Conservation (phyloP, 2,329 filamentous ascomycete species). For the Tolypocladium album region DNA sequence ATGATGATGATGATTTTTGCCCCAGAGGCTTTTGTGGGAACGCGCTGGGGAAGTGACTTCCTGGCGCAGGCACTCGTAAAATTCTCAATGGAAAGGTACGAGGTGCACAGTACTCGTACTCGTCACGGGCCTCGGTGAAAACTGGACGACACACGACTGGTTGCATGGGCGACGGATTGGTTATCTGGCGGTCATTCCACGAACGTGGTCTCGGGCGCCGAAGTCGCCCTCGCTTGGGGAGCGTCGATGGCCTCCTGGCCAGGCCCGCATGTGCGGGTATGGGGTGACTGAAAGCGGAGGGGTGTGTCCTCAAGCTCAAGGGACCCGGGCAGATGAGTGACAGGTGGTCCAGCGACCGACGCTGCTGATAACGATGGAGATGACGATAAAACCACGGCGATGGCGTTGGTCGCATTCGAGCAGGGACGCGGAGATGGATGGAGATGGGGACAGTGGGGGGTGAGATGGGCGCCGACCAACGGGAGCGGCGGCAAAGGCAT, state of each 20-base stretch:
- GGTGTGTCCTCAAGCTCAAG: not conserved
- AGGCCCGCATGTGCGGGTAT: not conserved
- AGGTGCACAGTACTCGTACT: not conserved
- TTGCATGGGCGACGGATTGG: not conserved
- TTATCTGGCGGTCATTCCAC: not conserved
- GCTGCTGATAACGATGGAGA: not conserved
- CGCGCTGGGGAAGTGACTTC: not conserved
- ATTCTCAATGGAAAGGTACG: too few relatives aligned
- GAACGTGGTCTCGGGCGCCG: not conserved
- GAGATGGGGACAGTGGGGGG: not conserved
- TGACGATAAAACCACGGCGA: slow-evolving; percentile 4
- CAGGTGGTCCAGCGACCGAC: not conserved
- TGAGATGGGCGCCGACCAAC: not conserved
- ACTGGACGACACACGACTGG: not conserved
- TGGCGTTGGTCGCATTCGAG: not conserved
- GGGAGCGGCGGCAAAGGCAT: not conserved
- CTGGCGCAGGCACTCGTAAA: not conserved
- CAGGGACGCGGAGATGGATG: not conserved
- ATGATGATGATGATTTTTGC: not conserved
- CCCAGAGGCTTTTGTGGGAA: not conserved
- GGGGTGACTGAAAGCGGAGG: not conserved
- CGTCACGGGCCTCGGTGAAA: not conserved
- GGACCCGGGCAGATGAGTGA: not conserved
- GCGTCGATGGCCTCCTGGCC: not conserved
- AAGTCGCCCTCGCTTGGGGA: not conserved